phyloP scores from a whole-genome alignment of 2,329 filamentous ascomycete species.

The Diaporthe sp. region DNA sequence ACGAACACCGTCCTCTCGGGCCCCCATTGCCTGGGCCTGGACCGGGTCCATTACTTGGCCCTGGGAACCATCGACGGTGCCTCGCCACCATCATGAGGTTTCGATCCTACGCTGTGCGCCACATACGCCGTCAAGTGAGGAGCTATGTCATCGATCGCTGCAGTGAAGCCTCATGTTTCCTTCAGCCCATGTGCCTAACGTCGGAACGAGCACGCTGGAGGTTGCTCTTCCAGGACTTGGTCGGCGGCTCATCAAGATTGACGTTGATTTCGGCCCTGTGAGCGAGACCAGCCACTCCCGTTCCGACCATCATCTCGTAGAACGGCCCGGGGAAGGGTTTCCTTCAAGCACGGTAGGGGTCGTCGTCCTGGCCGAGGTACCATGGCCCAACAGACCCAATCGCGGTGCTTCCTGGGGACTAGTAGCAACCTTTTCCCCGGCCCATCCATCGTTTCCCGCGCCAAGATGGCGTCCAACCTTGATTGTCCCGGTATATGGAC shows the following conservation, averaged over 20 bases:
- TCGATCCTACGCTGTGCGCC: neutral
- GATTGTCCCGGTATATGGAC: neutral
- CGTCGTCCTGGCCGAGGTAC: neutral
- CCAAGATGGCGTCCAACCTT: constrained; percentile 19
- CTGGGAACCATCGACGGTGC: neutral
- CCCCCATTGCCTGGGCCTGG: neutral
- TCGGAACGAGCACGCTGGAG: neutral
- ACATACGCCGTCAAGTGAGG: neutral
- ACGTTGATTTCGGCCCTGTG: constrained; percentile 19
- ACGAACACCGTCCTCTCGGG: constrained; percentile 7
- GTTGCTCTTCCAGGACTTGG: neutral
- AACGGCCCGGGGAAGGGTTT: neutral
- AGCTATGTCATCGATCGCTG: neutral
- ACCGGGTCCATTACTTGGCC: neutral
- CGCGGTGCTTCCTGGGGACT: neutral
- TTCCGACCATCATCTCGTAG: neutral
- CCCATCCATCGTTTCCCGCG: neutral
- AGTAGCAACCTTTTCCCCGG: neutral
- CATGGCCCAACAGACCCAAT: neutral
- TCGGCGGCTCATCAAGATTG: neutral
- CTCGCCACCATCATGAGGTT: neutral
- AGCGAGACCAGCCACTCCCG: neutral
- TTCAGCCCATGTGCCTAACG: neutral
- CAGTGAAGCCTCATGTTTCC: neutral
- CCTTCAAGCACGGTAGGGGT: neutral